Percentiles rank a stretch among this genome's conserved stretches.
phyloP scores from a whole-genome alignment of 148 eudicot species.

The Selenicereus undatus region DNA sequence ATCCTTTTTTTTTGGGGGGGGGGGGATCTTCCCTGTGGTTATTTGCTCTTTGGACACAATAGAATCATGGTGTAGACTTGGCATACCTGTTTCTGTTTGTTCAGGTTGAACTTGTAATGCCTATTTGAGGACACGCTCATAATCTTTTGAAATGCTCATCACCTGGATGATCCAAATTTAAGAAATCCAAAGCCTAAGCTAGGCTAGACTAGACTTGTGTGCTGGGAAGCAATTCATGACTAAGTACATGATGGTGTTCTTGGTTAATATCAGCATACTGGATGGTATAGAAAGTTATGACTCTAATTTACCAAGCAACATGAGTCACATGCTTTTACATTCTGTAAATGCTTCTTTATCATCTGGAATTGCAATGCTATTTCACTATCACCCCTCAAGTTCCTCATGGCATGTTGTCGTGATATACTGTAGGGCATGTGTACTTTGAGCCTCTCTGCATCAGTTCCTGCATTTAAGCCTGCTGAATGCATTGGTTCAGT shows the following conservation, averaged over 20 bases:
- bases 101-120: neutral
- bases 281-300: neutral
- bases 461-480: neutral
- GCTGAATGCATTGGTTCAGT: constrained; percentile 11
- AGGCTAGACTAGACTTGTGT: too few species aligned
- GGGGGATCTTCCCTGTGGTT: too few species aligned
- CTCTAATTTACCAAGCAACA: neutral
- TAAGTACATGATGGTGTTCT: too few species aligned
- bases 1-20: too few species aligned
- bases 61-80: neutral
- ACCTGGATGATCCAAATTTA: too few species aligned
- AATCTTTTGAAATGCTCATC: neutral
- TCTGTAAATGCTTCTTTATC: neutral
- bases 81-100: neutral
- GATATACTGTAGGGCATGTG: neutral
- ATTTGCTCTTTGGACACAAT: neutral
- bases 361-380: neutral
- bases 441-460: neutral
- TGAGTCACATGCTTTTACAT: neutral
- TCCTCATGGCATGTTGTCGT: neutral
- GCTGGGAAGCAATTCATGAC: too few species aligned
- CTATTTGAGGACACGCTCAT: neutral
- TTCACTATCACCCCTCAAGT: neutral
- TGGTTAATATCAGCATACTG: neutral
- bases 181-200: too few species aligned